phyloP scores from a whole-genome alignment of 2,329 filamentous ascomycete genomes.

The Neonectria sp. region DNA sequence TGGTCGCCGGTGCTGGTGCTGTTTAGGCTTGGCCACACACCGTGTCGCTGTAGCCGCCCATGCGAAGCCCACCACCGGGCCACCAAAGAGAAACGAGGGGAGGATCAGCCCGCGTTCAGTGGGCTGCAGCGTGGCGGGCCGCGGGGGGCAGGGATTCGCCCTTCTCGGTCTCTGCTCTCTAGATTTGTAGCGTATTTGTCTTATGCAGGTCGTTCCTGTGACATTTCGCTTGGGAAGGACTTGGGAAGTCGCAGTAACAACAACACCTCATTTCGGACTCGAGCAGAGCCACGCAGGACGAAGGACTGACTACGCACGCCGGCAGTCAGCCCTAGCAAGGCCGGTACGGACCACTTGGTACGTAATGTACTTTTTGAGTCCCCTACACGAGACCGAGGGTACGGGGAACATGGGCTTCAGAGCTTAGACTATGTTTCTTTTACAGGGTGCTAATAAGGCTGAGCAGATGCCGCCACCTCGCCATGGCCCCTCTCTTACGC shows the following conservation, averaged over 20 bases:
- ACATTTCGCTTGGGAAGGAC: background rate
- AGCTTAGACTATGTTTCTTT: conserved; percentile 28
- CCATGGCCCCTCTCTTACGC: conserved; percentile 16
- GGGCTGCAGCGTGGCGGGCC: conserved; percentile 27
- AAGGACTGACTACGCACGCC: background rate
- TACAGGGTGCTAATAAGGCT: conserved; percentile 37
- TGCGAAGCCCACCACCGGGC: conserved; percentile 19
- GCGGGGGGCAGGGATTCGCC: conserved; percentile 18
- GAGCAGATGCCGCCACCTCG: conserved; percentile 33
- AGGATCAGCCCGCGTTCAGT: conserved; percentile 24
- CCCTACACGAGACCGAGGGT: background rate
- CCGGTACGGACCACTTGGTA: background rate
- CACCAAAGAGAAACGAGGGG: conserved; percentile 8
- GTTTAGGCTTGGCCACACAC: conserved; percentile 38
- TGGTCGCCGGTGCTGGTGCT: conserved; percentile 15
- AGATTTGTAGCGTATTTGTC: background rate
- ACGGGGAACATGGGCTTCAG: conserved; percentile 9
- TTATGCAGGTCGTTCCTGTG: conserved; percentile 17
- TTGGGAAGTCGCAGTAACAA: background rate
- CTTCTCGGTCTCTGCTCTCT: conserved; percentile 27
- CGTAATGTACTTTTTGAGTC: background rate
- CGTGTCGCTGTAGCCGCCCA: conserved; percentile 44
- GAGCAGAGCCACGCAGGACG: background rate
- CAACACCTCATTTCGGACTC: background rate
- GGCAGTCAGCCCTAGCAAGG: conserved; percentile 6